These are phyloP conservation scores for Tylopilus felleus DNA, from an alignment of 768 basidiomycete genomes.

Conservation along the genomic window DNA sequence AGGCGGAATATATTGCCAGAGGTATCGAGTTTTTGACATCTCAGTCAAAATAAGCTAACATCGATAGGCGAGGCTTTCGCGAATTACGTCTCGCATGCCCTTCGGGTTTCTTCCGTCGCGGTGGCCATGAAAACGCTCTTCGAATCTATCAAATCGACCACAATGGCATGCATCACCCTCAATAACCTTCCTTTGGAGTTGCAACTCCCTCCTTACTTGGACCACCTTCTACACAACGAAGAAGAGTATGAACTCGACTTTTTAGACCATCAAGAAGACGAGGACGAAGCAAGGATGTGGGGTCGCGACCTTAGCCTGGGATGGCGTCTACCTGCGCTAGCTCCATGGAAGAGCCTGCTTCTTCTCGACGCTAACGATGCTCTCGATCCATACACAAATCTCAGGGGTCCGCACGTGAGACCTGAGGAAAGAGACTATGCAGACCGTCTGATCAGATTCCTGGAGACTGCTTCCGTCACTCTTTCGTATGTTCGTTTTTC, in stretches of 20 bases:
- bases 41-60: constrained; percentile 5
- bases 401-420: constrained; percentile 55
- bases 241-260: constrained; percentile 56
- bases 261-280: constrained; percentile 49
- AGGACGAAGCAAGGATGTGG: constrained; percentile 53
- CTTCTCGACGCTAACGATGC: constrained; percentile 62
- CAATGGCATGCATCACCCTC: constrained; percentile 76
- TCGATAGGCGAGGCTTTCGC: constrained; percentile 56
- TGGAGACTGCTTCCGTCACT: constrained; percentile 69
- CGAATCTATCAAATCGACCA: constrained; percentile 70
- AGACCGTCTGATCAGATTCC: constrained; percentile 69
- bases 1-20: constrained; percentile 66
- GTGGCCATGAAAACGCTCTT: constrained; percentile 77
- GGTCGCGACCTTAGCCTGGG: constrained; percentile 66
- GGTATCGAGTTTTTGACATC: constrained; percentile 46
- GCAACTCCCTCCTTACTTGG: constrained; percentile 80
- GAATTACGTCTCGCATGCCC: constrained; percentile 53
- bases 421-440: constrained; percentile 65
- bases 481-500: constrained; percentile 56
- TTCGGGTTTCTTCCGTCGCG: constrained; percentile 68
- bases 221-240: constrained; percentile 63
- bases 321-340: constrained; percentile 68
- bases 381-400: constrained; percentile 56
- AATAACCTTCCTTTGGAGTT: constrained; percentile 79
- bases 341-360: constrained; percentile 91